Conservation (phyloP, 1,284 basidiomycete genomes). For the Puccinia hordei region DNA sequence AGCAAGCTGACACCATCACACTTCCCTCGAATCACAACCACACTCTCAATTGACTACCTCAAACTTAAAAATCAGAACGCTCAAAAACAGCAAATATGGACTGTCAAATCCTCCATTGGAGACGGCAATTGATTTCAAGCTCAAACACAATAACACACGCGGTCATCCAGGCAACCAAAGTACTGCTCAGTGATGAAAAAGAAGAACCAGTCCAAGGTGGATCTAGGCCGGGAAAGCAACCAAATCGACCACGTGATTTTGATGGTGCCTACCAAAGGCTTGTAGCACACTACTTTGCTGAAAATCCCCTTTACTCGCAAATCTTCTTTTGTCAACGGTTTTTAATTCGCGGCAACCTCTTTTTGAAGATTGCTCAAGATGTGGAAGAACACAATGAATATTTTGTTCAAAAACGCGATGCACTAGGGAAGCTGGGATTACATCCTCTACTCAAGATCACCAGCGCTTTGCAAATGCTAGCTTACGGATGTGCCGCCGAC, state of each 20-base stretch:
- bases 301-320: not conserved
- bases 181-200: too few species aligned
- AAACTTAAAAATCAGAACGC: too few species aligned
- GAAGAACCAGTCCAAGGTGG: too few species aligned
- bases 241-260: not conserved
- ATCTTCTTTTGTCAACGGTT: not conserved
- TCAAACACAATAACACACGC: too few species aligned
- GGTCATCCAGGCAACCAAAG: too few species aligned
- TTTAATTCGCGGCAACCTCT: not conserved
- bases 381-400: not conserved
- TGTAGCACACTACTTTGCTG: not conserved
- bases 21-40: too few species aligned
- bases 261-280: not conserved
- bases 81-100: too few species aligned
- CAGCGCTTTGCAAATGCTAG: not conserved
- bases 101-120: too few species aligned
- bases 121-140: too few species aligned
- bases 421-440: not conserved
- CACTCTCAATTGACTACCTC: too few species aligned
- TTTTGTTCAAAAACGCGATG: not conserved
- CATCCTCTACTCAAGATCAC: conserved; percentile 17
- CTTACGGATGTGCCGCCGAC: not conserved
- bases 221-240: too few species aligned
- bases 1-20: too few species aligned
- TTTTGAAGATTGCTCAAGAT: not conserved